Base-by-base conservation (phyloP, 345 rosid genomes). In the Bruguiera gymnorhiza region DNA sequence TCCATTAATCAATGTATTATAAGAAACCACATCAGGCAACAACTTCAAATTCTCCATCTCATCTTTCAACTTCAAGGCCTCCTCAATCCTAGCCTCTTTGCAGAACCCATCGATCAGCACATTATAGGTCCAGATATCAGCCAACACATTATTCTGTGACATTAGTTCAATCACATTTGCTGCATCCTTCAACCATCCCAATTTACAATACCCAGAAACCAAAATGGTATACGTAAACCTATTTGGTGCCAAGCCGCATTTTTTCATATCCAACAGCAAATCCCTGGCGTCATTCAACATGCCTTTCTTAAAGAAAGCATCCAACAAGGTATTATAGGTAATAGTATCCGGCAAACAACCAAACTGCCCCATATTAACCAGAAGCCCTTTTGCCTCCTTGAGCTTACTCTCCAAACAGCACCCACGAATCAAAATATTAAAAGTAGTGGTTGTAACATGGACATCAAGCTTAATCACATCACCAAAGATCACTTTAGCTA, bases 161-260 rank as follows among this genome's bases (percentile, higher is more conserved):
- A 94, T 94, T 81, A 89, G 70, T 55, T 89, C 93, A 62, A 89
- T 72, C 70, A 91, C 74, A 75, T 82, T 76, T 16, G 79, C 74
- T 0, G 96, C 97, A 63, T 91, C 98, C 82, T 85, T 84, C 75
- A 91, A 76, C 62, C 86, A 84, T 53, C 95, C 96, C 70, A 88
- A 50, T 65, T 78, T 91, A 80, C 96, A 91, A 67, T 87, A 91
- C 73, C 95, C 97, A 58, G 75, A 62, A 30, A 89, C 82, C 79
- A 87, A 76, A 68, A 83, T 86, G 63, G 87, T 88, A 64, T 78
- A 94, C 0, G 97, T 88, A 46, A 70, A 71, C 56, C 79, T 73
- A 76, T 88, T 73, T 0, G 97, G 97, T 9, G 78, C 6, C 85
- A 91, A 75, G 4, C 87, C 86, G n/a, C 65, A 75, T 48, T 67